A percentile compares a stretch with the other conserved stretches of the same genome.
phyloP scores from a whole-genome alignment of 1,139 yeast genomes.

The Pneumocystis carinii region DNA sequence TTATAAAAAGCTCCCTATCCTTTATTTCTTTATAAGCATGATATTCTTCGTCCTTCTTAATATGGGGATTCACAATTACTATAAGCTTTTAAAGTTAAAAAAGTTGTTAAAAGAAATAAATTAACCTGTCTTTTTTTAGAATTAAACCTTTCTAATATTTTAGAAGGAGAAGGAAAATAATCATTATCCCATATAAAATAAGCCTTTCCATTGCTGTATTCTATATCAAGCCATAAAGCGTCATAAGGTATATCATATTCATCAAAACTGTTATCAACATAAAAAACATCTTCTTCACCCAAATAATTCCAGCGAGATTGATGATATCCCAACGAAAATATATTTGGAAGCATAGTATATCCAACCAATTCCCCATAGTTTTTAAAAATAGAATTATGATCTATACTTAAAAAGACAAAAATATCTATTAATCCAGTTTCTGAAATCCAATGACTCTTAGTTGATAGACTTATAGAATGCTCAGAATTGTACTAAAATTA shows the following conservation, averaged over 20 bases:
- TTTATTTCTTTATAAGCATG: conserved; percentile 42
- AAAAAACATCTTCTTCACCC: conserved; percentile 67
- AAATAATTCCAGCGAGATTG: conserved; percentile 97
- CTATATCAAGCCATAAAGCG: conserved; percentile 89
- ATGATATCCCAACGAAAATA: conserved; percentile 77
- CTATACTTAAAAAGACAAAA: conserved; percentile 47
- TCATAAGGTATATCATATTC: conserved; percentile 68
- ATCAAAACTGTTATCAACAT: conserved; percentile 57
- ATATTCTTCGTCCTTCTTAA: conserved; percentile 47
- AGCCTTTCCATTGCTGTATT: conserved; percentile 70
- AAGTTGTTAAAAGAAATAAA: background rate
- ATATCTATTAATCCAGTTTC: conserved; percentile 77
- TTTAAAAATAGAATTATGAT: conserved; percentile 44
- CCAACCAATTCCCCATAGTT: conserved; percentile 69
- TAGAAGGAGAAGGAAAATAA: conserved; percentile 57
- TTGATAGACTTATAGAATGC: conserved; percentile 9
- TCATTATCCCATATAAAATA: conserved; percentile 82
- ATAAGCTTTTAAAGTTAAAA: conserved; percentile 32
- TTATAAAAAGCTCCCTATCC: conserved; percentile 29
- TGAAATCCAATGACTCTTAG: conserved; percentile 75
- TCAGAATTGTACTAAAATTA: background rate
- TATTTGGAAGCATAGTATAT: conserved; percentile 53
- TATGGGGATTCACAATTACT: conserved; percentile 80
- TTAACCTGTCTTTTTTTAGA: conserved; percentile 48
- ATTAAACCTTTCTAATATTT: conserved; percentile 50